Evolutionary conservation across 129 eudicot species (phyloP), one percentile per base, ranked within the genome.

Genomic region (Oenanthe sinensis): DNA sequence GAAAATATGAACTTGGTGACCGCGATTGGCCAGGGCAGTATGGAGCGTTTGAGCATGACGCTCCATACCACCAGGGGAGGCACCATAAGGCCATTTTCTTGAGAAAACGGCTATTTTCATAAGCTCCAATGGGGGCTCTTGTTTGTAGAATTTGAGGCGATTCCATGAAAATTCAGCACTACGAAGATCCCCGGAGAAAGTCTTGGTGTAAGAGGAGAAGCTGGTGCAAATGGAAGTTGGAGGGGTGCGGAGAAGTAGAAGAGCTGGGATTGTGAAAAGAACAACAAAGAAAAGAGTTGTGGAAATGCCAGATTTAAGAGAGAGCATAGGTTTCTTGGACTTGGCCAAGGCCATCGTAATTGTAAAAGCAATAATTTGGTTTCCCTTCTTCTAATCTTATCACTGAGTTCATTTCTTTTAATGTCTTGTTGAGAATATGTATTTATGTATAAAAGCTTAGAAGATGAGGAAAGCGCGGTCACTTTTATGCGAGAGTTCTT

Each of bases 21-120:
- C 93, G 0, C 93, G 92, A 4, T 74, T 69, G 11, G 96, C 93
- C 19, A 94, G 79, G 67, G 93, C 86, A 1, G 85, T 94, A 79
- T 91, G 89, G 43, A 94, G 84, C 5, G 97, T 91, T 74, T 89
- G 83, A 2, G 98, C 98, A 14, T 94, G 98, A n/a, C 98, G 98
- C 83, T 94, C 98, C 98, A 94, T 94, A 71, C 98, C 98, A 20
- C 98, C 98, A 0, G 98, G 98, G 13, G 83, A 69, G 71, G 93
- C 75, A 73, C 88, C 85, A 0, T 81, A 82, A 6, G 98, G 98
- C 98, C 98, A 94, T 78, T 91, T 94, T 37, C 97, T 81, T 0
- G 92, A 82, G 85, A 94, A 94, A 50, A 94, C 98, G 5, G 97
- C 98, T 68, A 94, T 83, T n/a, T 88, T 89, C 14, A 94, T 91